Evolutionary conservation across 495 filamentous ascomycete species (phyloP).

Genomic region (Cercophora samala): DNA sequence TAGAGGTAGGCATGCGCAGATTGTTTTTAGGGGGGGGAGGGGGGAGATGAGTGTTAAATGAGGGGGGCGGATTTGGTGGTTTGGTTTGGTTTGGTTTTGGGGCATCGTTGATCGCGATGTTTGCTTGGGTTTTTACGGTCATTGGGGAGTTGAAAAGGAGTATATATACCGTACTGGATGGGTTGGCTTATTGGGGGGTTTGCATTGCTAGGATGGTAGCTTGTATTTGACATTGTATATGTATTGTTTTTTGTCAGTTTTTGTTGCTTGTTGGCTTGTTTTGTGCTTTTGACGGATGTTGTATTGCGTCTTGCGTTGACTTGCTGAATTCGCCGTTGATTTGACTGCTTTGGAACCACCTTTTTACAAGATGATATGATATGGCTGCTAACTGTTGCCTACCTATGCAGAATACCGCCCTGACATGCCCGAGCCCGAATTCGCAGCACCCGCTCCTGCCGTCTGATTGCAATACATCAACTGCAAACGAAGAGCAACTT

Average conservation of each 20-base stretch:
- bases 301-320: background rate
- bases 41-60: constrained; percentile 31
- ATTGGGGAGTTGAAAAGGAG: background rate
- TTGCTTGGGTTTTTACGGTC: background rate
- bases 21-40: constrained; percentile 44
- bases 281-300: background rate
- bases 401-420: background rate
- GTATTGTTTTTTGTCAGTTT: background rate
- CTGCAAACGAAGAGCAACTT: background rate
- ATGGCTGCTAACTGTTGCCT: no score
- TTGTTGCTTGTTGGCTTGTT: background rate
- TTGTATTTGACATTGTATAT: constrained; percentile 1
- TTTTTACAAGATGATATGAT: no score
- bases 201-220: background rate
- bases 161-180: background rate
- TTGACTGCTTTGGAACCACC: background rate
- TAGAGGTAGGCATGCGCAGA: constrained; percentile 47
- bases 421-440: background rate
- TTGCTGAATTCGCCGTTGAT: background rate
- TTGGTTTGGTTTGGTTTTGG: background rate
- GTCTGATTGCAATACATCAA: background rate
- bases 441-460: background rate
- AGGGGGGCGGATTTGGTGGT: background rate
- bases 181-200: background rate
- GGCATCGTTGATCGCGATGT: background rate